Evolutionary conservation across 2,329 filamentous ascomycete species (phyloP).

Genomic region (Knoxdaviesia proteae): DNA sequence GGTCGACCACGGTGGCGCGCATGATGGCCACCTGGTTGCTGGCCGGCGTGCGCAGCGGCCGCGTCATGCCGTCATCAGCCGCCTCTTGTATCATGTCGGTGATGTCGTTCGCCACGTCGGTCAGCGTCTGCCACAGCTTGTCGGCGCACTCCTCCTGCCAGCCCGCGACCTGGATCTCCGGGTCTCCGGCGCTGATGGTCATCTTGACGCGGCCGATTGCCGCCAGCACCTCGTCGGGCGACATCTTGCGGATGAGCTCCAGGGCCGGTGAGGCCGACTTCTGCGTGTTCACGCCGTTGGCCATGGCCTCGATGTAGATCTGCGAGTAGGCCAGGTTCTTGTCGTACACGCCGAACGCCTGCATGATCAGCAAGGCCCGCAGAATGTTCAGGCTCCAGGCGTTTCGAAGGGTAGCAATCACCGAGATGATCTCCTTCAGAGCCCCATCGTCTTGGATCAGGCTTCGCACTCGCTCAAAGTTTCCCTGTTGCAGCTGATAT

Average conservation of each 20-base stretch:
- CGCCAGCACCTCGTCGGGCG: constrained; percentile 24
- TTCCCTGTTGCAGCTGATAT: constrained; percentile 19
- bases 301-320: constrained; percentile 37
- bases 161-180: constrained; percentile 15
- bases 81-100: constrained; percentile 15
- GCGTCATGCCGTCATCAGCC: constrained; percentile 17
- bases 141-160: constrained; percentile 6
- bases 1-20: constrained; percentile 59
- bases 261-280: constrained; percentile 33
- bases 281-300: constrained; percentile 27
- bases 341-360: constrained; percentile 7
- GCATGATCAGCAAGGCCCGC: constrained; percentile 24
- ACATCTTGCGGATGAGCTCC: constrained; percentile 36
- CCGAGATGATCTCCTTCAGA: constrained; percentile 23
- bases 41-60: constrained; percentile 42
- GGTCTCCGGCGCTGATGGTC: constrained; percentile 15
- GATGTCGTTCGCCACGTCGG: constrained; percentile 10
- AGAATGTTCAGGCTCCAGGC: constrained; percentile 22
- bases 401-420: constrained; percentile 12
- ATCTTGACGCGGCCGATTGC: constrained; percentile 21
- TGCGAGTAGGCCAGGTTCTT: constrained; percentile 2
- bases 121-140: constrained; percentile 9
- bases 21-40: constrained; percentile 35
- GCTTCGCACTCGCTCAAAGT: constrained; percentile 21
- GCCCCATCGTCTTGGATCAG: constrained; percentile 39